A percentile compares a stretch with the other conserved stretches of the same genome.
Conservation (phyloP, 805 yeast genomes). For the Lipomyces spencermartinsiae region DNA sequence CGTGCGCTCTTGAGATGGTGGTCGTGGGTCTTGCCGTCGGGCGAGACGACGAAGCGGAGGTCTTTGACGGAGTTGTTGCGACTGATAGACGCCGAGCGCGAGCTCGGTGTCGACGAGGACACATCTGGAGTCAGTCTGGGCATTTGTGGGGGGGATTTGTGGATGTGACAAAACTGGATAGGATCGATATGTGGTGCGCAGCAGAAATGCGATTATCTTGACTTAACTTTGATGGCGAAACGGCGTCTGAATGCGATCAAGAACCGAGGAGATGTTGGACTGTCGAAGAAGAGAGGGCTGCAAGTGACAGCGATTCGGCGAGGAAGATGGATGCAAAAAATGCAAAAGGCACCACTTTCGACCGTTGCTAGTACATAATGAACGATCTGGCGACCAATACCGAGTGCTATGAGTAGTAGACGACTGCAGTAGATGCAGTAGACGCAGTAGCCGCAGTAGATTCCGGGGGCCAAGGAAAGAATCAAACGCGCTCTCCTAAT, state of each 20-base stretch:
- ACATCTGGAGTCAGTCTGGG: constrained; percentile 4
- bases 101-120: background rate
- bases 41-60: constrained; percentile 32
- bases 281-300: background rate
- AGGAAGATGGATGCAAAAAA: background rate
- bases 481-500: constrained; percentile 13
- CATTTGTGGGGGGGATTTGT: background rate
- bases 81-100: constrained; percentile 10
- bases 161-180: background rate
- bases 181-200: background rate
- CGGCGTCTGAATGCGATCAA: background rate
- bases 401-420: background rate
- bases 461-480: background rate
- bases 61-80: constrained; percentile 24
- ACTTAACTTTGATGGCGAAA: background rate
- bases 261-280: background rate
- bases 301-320: background rate
- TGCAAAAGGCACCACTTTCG: background rate
- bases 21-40: constrained; percentile 70
- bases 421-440: background rate
- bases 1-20: constrained; percentile 75
- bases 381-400: background rate
- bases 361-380: background rate
- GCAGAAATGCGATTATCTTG: background rate
- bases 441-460: background rate